phyloP scores from a whole-genome alignment of 2,329 filamentous ascomycete genomes.

The Trichoderma sp. region DNA sequence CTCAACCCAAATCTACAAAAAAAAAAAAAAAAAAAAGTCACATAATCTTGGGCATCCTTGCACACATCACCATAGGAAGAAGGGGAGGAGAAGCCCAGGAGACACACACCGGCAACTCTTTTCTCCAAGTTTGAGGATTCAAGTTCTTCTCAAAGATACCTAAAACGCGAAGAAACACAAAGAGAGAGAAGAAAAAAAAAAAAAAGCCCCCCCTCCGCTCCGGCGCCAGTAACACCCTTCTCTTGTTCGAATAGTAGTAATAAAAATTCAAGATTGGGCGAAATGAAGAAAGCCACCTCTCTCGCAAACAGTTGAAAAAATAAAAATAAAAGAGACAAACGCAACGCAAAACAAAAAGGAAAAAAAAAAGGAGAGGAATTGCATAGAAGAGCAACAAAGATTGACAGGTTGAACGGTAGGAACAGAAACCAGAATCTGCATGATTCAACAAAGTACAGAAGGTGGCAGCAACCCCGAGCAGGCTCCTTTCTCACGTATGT shows the following conservation, averaged over 20 bases:
- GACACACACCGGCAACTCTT: neutral
- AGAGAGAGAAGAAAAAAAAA: neutral
- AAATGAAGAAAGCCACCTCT: conserved; percentile 1
- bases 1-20: neutral
- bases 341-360: neutral
- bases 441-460: conserved; percentile 19
- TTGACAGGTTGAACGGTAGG: neutral
- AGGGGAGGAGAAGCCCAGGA: neutral
- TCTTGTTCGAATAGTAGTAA: conserved; percentile 6
- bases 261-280: neutral
- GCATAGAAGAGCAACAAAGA: conserved; percentile 11
- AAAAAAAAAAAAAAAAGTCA: too few species aligned
- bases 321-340: neutral
- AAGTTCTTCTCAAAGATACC: conserved; percentile 7
- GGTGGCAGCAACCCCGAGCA: conserved; percentile 5
- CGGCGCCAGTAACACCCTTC: conserved; percentile 16
- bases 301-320: neutral
- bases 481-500: neutral
- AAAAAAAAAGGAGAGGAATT: conserved; percentile 1
- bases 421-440: conserved; percentile 7
- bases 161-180: neutral
- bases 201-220: conserved; percentile 1
- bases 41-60: neutral
- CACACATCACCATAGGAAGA: neutral
- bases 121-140: neutral